A percentile compares a stretch with the other conserved stretches of the same genome.
Conservation (phyloP, 129 eudicot species). For the Smallanthus sonchifolius region DNA sequence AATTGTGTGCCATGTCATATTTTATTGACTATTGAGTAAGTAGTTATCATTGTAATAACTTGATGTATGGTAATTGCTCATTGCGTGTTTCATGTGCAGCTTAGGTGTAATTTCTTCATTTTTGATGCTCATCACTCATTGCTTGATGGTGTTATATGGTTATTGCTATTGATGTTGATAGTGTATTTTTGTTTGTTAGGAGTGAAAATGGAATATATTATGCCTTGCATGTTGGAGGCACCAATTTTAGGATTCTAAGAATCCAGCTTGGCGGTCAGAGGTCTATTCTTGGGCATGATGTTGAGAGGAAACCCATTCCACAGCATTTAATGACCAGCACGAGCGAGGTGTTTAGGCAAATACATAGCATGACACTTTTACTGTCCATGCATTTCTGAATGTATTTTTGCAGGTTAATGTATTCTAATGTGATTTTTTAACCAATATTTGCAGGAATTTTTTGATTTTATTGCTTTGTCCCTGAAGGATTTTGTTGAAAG, state of each 20-base stretch:
- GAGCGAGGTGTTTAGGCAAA: constrained; percentile 58
- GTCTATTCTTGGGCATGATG: constrained; percentile 52
- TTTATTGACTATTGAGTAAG: not conserved
- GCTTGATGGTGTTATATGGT: not conserved
- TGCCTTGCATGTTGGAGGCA: constrained; percentile 87
- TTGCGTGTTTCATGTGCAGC: not conserved
- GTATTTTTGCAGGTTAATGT: not conserved
- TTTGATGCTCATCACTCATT: not conserved
- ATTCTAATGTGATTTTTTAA: not conserved
- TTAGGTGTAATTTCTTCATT: not conserved
- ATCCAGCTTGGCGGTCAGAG: constrained; percentile 82
- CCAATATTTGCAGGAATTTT: constrained; percentile 58
- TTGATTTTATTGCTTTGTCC: constrained; percentile 72
- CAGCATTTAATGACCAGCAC: constrained; percentile 81
- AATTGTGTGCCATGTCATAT: not conserved
- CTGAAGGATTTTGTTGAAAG: constrained; percentile 65
- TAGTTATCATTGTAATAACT: not conserved
- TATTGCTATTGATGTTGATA: not conserved
- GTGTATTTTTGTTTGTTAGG: constrained; percentile 36
- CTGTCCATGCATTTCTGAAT: not conserved
- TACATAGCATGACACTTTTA: constrained; percentile 5
- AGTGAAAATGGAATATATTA: constrained; percentile 76
- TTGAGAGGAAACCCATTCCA: constrained; percentile 74
- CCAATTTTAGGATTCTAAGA: constrained; percentile 79
- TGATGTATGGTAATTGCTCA: not conserved